Conservation (phyloP, 495 filamentous ascomycete species). For the Penicillium macrosclerotiorum region DNA sequence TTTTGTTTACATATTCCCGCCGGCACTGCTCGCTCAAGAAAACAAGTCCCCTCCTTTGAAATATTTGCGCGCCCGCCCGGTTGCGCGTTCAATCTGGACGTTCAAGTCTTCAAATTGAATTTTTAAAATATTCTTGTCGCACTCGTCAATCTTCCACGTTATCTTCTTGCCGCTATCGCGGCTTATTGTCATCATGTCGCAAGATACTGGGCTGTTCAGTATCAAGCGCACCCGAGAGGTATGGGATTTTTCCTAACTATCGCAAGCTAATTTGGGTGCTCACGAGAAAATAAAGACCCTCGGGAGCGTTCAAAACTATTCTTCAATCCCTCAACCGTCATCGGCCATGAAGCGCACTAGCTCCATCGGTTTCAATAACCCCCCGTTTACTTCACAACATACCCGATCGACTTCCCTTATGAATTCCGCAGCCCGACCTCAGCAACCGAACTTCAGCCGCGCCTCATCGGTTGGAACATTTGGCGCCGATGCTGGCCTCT, state of each 20-base stretch:
- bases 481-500: conserved; percentile 68
- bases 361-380: conserved; percentile 68
- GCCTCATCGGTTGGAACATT: conserved; percentile 76
- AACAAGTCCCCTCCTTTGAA: conserved; percentile 16
- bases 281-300: conserved; percentile 58
- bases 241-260: conserved; percentile 22
- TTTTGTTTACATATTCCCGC: conserved; percentile 30
- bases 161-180: conserved; percentile 29
- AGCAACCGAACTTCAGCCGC: conserved; percentile 79
- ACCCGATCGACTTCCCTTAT: conserved; percentile 79
- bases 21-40: conserved; percentile 16
- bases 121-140: background rate
- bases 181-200: conserved; percentile 59
- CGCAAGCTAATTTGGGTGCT: conserved; percentile 16
- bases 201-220: conserved; percentile 72
- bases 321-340: conserved; percentile 81
- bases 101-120: conserved; percentile 2
- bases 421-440: conserved; percentile 83
- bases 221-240: conserved; percentile 73
- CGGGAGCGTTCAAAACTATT: conserved; percentile 71
- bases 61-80: conserved; percentile 11
- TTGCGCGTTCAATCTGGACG: conserved; percentile 10
- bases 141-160: background rate
- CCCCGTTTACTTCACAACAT: conserved; percentile 64
- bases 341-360: conserved; percentile 95